Evolutionary conservation across 495 filamentous ascomycete species (phyloP), one percentile per base, ranked within the genome.

Genomic region (Neurospora sp.): DNA sequence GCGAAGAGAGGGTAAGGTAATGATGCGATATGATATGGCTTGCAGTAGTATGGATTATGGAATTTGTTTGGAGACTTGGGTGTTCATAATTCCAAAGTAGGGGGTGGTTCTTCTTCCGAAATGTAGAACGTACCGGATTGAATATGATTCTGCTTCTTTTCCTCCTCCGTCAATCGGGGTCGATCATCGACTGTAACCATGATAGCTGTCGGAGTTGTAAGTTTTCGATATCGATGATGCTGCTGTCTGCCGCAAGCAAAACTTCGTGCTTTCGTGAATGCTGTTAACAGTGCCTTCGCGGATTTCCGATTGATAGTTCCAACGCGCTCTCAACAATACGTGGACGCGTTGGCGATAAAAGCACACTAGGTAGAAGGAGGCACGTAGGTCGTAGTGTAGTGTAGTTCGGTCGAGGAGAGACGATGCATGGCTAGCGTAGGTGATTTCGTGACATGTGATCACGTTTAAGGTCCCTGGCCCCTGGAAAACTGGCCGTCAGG

Each of bases 61-160:
- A 14, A 6, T 46, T 46, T 12, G 70, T 42, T 5, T 48, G n/a
- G 10, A 48, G 16, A 3, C 20, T 54, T 31, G 39, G 6, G 16
- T 35, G 16, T 48, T 4, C 20, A 48, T 4, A 10, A 48, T 18
- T 14, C 39, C 39, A 31, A 42, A 27, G 11, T 7, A 23, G 27
- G 7, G n/a, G 38, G 18, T 4, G 18, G 70, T 4, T 42, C 6
- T 18, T 31, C 71, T 18, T n/a, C 8, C 14, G 8, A 14, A 27
- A 37, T 38, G 31, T 0, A 27, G 8, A 27, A 31, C 76, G 42
- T 76, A 87, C 86, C 86, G 2, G 92, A 94, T 10, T 89, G 89
- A 76, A 97, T 96, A 78, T 97, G 94, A 76, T 97, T 97, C 74
- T 89, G 89, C 82, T 96, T 96, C 85, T 96, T 97, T 80, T 97